phyloP scores from a whole-genome alignment of 1,284 basidiomycete genomes.

The Spongiforma sp. region DNA sequence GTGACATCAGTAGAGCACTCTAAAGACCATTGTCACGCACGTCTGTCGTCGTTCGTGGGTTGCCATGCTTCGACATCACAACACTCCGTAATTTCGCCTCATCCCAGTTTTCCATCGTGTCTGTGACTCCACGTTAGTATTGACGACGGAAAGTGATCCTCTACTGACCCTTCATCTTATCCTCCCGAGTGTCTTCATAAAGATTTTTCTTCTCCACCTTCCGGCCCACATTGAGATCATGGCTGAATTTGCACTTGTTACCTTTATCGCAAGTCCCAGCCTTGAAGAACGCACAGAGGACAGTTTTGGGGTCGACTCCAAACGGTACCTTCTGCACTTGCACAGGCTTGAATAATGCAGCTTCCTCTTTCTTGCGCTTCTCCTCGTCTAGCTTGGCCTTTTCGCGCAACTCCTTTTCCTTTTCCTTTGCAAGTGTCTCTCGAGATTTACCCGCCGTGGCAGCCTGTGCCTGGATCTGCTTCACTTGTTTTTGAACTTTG shows the following conservation, averaged over 20 bases:
- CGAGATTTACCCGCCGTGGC: constrained; percentile 78
- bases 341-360: constrained; percentile 78
- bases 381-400: constrained; percentile 85
- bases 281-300: constrained; percentile 90
- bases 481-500: constrained; percentile 89
- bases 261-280: constrained; percentile 91
- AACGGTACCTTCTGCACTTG: constrained; percentile 92
- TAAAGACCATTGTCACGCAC: constrained; percentile 48
- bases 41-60: constrained; percentile 92
- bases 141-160: constrained; percentile 4
- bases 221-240: constrained; percentile 86
- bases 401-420: constrained; percentile 77
- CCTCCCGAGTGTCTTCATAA: constrained; percentile 89
- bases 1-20: constrained; percentile 8
- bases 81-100: constrained; percentile 91
- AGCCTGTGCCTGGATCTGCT: constrained; percentile 79
- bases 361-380: constrained; percentile 86
- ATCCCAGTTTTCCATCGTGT: constrained; percentile 99
- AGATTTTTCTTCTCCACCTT: constrained; percentile 98
- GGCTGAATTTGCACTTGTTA: constrained; percentile 95
- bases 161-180: constrained; percentile 72
- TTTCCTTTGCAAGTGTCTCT: constrained; percentile 81
- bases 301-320: constrained; percentile 93
- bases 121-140: constrained; percentile 44
- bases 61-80: constrained; percentile 88